phyloP scores from a whole-genome alignment of 345 rosid species.

The Acer negundo region DNA sequence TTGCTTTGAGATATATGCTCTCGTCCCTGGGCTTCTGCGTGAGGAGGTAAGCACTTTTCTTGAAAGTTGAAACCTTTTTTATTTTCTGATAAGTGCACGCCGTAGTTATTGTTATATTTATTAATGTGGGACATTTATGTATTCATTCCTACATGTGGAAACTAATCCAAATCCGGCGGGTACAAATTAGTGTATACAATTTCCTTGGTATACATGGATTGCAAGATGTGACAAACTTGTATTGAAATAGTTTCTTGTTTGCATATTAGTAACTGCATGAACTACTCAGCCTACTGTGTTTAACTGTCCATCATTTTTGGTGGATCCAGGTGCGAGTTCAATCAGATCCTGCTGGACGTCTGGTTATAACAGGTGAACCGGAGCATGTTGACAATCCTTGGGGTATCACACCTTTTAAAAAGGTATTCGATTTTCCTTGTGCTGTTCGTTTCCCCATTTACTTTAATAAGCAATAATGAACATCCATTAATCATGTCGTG shows the following conservation, averaged over 20 bases:
- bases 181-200: not conserved
- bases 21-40: constrained; percentile 87
- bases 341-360: constrained; percentile 78
- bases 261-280: not conserved
- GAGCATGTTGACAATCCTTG: constrained; percentile 85
- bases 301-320: not conserved
- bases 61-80: constrained; percentile 11
- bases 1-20: constrained; percentile 78
- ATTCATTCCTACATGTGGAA: not conserved
- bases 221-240: not conserved
- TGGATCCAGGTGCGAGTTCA: constrained; percentile 74
- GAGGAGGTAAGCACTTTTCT: constrained; percentile 63
- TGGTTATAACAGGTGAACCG: constrained; percentile 81
- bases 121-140: not conserved
- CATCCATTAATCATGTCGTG: constrained; percentile 1
- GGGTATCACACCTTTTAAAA: constrained; percentile 88
- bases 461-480: too few relatives aligned
- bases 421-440: constrained; percentile 43
- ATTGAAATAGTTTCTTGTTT: not conserved
- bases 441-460: not conserved
- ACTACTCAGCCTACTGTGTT: constrained; percentile 1
- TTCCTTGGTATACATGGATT: not conserved
- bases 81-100: not conserved
- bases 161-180: not conserved
- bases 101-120: too few relatives aligned